phyloP scores from a whole-genome alignment of 2,329 filamentous ascomycete genomes.

The Fusarium tjaetaba region DNA sequence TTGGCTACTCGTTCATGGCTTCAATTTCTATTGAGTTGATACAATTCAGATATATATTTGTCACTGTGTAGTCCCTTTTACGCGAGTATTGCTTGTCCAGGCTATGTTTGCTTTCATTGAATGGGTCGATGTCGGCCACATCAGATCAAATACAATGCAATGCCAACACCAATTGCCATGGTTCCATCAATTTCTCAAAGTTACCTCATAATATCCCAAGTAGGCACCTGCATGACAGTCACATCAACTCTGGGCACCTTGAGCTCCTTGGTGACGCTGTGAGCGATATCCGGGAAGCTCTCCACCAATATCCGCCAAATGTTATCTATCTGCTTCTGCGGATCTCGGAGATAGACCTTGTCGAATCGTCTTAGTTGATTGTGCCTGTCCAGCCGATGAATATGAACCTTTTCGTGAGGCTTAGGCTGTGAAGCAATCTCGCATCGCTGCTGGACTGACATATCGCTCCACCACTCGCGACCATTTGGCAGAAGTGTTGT shows the following conservation, averaged over 20 bases:
- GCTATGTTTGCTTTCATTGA: neutral
- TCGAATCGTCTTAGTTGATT: no score
- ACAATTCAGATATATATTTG: neutral
- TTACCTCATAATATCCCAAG: neutral
- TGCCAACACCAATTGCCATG: neutral
- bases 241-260: neutral
- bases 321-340: neutral
- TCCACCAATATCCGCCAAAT: neutral
- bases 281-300: neutral
- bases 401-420: neutral
- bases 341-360: neutral
- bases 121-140: neutral
- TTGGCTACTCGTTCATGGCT: neutral
- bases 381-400: neutral
- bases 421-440: neutral
- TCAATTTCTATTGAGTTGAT: neutral
- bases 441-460: neutral
- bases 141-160: neutral
- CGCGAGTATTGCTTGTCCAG: neutral
- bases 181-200: no score
- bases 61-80: no score
- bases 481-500: neutral
- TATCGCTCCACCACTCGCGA: neutral
- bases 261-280: neutral
- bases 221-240: neutral